These are phyloP conservation scores for Berkeleyomyces rouxiae DNA, from an alignment of 2,329 filamentous ascomycete species.

Conservation along the genomic window DNA sequence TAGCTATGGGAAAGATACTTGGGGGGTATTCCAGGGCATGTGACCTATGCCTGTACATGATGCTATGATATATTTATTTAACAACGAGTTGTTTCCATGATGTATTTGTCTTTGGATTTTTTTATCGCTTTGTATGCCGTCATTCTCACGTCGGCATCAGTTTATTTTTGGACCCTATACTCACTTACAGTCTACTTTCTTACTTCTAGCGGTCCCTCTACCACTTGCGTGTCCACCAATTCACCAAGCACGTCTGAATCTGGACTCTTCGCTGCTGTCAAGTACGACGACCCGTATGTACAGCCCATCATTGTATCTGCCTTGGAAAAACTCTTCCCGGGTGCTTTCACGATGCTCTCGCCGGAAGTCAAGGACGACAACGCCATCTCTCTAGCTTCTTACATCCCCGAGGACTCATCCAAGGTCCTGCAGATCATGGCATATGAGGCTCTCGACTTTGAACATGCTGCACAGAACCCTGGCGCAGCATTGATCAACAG, in stretches of 20 bases:
- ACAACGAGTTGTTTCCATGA: neutral
- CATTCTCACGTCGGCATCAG: neutral
- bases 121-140: neutral
- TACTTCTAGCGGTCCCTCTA: neutral
- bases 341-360: conserved; percentile 33
- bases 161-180: neutral
- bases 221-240: neutral
- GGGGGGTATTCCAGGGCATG: neutral
- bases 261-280: conserved; percentile 9
- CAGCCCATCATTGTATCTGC: conserved; percentile 68
- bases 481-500: conserved; percentile 58
- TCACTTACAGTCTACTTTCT: neutral
- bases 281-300: conserved; percentile 75
- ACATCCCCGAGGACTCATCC: conserved; percentile 23
- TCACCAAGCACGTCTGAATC: neutral
- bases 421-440: conserved; percentile 60
- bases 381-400: conserved; percentile 22
- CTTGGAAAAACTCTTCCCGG: conserved; percentile 46
- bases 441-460: conserved; percentile 81
- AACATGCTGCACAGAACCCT: conserved; percentile 47
- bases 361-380: conserved; percentile 16
- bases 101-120: neutral
- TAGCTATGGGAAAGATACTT: neutral
- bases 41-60: conserved; percentile 1
- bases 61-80: conserved; percentile 4